These are phyloP conservation scores for Neltuma alba DNA, from an alignment of 306 rosid species.

Conservation along the genomic window DNA sequence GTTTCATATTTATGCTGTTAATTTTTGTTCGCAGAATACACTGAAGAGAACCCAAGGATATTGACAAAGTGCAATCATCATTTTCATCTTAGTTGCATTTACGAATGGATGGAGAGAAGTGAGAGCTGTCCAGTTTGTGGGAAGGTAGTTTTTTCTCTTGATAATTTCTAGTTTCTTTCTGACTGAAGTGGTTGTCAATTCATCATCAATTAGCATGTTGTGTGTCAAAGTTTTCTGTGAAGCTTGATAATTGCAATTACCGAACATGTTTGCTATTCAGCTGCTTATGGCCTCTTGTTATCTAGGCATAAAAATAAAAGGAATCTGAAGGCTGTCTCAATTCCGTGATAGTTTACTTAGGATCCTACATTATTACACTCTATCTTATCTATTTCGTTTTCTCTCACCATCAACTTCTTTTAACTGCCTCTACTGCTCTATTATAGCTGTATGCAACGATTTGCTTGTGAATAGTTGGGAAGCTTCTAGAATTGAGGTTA, in stretches of 20 bases:
- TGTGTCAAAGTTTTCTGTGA: slow-evolving; percentile 8
- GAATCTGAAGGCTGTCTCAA: neutral
- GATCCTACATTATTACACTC: neutral
- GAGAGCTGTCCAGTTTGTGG: slow-evolving; percentile 99
- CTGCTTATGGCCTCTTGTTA: neutral
- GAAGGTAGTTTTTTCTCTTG: slow-evolving; percentile 63
- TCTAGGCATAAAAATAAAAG: neutral
- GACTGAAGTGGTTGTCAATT: slow-evolving; percentile 5
- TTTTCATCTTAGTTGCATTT: slow-evolving; percentile 97
- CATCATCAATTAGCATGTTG: slow-evolving; percentile 10
- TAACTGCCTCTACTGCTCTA: neutral
- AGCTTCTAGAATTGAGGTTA: neutral
- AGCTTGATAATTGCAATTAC: neutral
- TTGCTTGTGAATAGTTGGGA: neutral
- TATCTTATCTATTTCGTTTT: neutral
- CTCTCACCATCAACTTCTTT: neutral
- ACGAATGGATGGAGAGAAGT: slow-evolving; percentile 99
- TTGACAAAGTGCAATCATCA: slow-evolving; percentile 91
- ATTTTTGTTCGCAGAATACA: slow-evolving; percentile 64
- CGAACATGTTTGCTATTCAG: neutral
- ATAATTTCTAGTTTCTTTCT: slow-evolving; percentile 27
- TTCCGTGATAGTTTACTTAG: neutral
- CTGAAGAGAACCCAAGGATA: slow-evolving; percentile 92
- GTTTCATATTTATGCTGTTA: slow-evolving; percentile 30
- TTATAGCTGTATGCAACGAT: neutral